phyloP scores from a whole-genome alignment of 1,284 basidiomycete species.

The Ganoderma boninense region DNA sequence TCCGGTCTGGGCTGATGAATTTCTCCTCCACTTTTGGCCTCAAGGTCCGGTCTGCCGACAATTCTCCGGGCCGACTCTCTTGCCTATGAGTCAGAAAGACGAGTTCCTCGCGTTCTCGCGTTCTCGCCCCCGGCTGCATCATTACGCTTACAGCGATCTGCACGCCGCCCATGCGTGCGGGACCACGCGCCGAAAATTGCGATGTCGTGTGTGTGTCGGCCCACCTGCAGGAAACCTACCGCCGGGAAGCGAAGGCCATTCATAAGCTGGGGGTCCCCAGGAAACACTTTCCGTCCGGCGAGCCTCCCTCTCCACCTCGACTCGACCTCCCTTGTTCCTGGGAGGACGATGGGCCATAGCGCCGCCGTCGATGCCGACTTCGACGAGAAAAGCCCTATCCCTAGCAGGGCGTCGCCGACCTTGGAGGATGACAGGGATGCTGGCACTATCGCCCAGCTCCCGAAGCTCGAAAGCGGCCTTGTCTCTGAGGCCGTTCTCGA shows the following conservation, averaged over 20 bases:
- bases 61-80: not conserved
- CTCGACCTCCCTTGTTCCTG: not conserved
- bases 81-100: not conserved
- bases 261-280: not conserved
- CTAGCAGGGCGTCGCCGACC: constrained; percentile 17
- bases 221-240: not conserved
- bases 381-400: constrained; percentile 18
- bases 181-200: not conserved
- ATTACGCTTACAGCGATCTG: not conserved
- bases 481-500: not conserved
- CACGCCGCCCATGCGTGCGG: not conserved
- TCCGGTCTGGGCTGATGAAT: not conserved
- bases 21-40: not conserved
- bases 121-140: not conserved
- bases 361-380: constrained; percentile 1
- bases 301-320: not conserved
- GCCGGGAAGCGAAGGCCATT: not conserved
- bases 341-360: constrained; percentile 2
- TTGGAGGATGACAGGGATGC: constrained; percentile 1
- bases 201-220: constrained; percentile 15
- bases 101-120: not conserved
- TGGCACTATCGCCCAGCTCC: constrained; percentile 1
- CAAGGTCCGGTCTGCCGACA: not conserved
- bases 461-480: constrained; percentile 10
- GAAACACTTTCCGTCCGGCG: not conserved